These are phyloP conservation scores for Xylariaceae sp. DNA, from an alignment of 2,329 filamentous ascomycete species.

Conservation along the genomic window DNA sequence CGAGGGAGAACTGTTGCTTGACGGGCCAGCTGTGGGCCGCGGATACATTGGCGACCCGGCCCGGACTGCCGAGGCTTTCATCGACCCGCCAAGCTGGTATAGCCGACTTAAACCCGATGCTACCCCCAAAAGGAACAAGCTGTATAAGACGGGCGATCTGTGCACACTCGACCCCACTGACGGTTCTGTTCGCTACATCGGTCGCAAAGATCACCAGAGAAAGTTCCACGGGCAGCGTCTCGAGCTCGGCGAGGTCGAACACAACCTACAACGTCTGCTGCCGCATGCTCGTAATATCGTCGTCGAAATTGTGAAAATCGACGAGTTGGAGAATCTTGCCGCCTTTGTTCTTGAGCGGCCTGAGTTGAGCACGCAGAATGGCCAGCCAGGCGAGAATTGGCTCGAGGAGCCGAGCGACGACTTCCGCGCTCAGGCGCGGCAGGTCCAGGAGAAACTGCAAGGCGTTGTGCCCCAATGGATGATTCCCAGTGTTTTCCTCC, in stretches of 20 bases:
- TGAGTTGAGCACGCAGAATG: background rate
- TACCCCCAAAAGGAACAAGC: conserved; percentile 27
- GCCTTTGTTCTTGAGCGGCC: conserved; percentile 2
- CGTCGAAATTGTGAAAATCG: conserved; percentile 38
- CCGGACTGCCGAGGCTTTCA: conserved; percentile 33
- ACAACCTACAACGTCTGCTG: conserved; percentile 24
- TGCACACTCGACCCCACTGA: conserved; percentile 33
- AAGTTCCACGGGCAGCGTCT: conserved; percentile 45
- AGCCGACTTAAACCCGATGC: conserved; percentile 43
- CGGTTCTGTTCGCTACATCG: conserved; percentile 33
- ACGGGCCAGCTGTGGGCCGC: conserved; percentile 34
- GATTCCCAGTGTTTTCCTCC: conserved; percentile 3
- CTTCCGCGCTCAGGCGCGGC: background rate
- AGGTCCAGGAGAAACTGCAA: background rate
- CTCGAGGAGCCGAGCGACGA: background rate
- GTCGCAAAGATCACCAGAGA: conserved; percentile 43
- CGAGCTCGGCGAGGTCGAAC: conserved; percentile 41
- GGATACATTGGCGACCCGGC: conserved; percentile 37
- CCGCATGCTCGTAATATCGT: conserved; percentile 35
- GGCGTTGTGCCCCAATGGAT: conserved; percentile 4
- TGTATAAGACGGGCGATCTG: conserved; percentile 35
- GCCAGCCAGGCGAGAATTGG: background rate
- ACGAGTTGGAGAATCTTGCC: conserved; percentile 5
- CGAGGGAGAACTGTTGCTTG: conserved; percentile 36
- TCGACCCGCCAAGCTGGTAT: conserved; percentile 35